Base-by-base conservation (phyloP, 1,284 basidiomycete genomes). In the Pseudozyma thailandica region DNA sequence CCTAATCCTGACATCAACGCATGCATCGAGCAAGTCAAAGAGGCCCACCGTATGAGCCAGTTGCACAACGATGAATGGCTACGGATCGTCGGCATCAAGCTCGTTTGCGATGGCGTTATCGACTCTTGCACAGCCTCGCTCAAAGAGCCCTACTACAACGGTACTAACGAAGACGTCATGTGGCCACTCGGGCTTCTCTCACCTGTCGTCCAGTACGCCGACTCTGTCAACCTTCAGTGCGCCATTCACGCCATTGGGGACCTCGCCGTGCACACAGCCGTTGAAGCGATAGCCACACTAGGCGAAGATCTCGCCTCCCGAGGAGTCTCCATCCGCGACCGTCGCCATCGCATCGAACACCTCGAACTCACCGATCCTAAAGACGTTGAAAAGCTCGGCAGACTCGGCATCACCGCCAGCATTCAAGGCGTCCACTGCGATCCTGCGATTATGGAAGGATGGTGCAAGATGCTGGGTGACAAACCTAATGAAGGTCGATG, bases 171-270 rank as follows among this genome's bases (percentile, higher is more conserved):
- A 8, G 66, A 70, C 8, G 30, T 57, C 25, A 69, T 74, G 53
- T 74, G 71, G 71, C 65, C 66, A 1, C 46, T 60, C 6, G 25
- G 50, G 6, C 23, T 50, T 13, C 61, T 74, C 12, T 46, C 61
- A 0, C 15, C 58, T 4, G 62, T 60, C 2, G 52, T 70, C 2
- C 48, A 62, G 38, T 57, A 37, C 21, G 66, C 71, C 3, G 71
- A 74, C 38, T 59, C 60, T 31, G 48, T 65, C 33, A 54, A 60
- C 35, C 55, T 74, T 12, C 71, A 74, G 25, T 46, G 58, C 9
- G 71, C 71, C 7, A 55, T 71, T 30, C 71, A 74, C 26, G 71
- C 71, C 13, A 65, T 74, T 21, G 71, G 71, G 13, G 71, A 74
- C 44, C 33, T 50, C 7, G 64, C 71, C n/a, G 66, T 74, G 5